Base-by-base conservation (phyloP, 352 stramenopile genomes). In the Thalassiosira exigua region DNA sequence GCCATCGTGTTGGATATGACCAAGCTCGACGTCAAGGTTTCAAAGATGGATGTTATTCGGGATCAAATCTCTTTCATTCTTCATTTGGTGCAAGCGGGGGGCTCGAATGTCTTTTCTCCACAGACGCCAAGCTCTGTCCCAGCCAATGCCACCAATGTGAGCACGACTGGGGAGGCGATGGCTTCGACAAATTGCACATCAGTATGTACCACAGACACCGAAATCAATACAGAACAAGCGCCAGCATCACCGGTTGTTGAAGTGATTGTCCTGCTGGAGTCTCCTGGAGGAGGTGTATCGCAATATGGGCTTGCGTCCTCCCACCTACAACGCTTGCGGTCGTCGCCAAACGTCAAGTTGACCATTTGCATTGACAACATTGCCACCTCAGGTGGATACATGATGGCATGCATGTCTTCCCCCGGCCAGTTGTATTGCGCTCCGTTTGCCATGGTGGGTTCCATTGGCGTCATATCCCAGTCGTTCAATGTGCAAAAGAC, bases 351-450 rank as follows among this genome's bases (percentile, higher is more conserved):
- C 4, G 29, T 75, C 19, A 70, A 70, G n/a, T 48, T 93, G 17
- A 89, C 83, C 4, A 78, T 94, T 4, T 89, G 81, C 56, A 78
- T 93, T 11, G 79, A 93, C 53, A 74, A 89, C 30, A 81, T 94
- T 4, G 92, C 90, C 5, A 90, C 92, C 4, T 90, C 75, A 26
- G 93, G 93, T 32, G 93, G 93, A 2, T 96, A 96, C 77, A 86
- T 86, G 78, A 86, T 86, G 61, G 78, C 78, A 41, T 85, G 70
- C 42, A 61, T 68, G 66, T 24, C 64, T 22, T 75, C 73, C 39
- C 72, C 72, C 3, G 72, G 68, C 22, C 44, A 76, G 51, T 48
- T 93, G 3, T 90, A 81, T 59, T 85, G 81, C 26, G 78, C 88
- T 32, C 88, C 88, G 2, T 93, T 93, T 80, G 82, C 81, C 9